These are phyloP conservation scores for Linum usitatissimum DNA, from an alignment of 345 rosid genomes.

Conservation along the genomic window DNA sequence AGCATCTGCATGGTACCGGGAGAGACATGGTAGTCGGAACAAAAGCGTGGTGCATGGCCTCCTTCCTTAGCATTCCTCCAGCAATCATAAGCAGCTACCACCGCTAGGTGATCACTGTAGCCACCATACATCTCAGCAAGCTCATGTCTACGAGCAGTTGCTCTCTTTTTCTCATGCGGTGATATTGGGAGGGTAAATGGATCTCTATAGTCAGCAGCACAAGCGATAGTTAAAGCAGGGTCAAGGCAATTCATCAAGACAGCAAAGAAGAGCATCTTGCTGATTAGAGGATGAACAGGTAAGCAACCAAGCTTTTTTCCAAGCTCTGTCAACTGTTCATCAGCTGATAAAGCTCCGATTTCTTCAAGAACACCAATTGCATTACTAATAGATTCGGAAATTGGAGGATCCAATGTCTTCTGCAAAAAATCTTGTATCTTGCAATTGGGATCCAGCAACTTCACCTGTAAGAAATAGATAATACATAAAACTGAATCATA, in stretches of 20 bases:
- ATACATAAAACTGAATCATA: not conserved
- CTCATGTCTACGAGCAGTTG: constrained; percentile 58
- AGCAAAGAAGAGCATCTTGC: constrained; percentile 92
- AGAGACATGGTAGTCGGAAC: constrained; percentile 71
- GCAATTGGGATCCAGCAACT: constrained; percentile 68
- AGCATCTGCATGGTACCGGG: constrained; percentile 66
- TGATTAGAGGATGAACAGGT: constrained; percentile 82
- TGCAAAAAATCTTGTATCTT: constrained; percentile 55
- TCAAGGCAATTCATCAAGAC: constrained; percentile 85
- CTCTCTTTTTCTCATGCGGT: constrained; percentile 62
- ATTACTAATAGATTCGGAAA: constrained; percentile 55
- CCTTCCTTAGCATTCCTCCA: constrained; percentile 71
- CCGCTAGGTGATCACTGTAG: constrained; percentile 82
- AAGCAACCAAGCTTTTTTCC: constrained; percentile 80
- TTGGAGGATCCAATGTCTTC: constrained; percentile 83
- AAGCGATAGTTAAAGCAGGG: constrained; percentile 91
- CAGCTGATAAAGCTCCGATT: constrained; percentile 72
- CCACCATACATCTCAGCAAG: constrained; percentile 80
- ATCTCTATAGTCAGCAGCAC: constrained; percentile 82
- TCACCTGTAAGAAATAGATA: constrained; percentile 39
- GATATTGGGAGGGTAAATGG: constrained; percentile 80
- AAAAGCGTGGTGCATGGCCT: constrained; percentile 48
- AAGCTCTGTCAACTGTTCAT: constrained; percentile 73
- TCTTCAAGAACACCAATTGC: constrained; percentile 69
- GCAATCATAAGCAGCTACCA: constrained; percentile 83